phyloP scores from a whole-genome alignment of 441 rosid genomes.

The Manihot esculenta region DNA sequence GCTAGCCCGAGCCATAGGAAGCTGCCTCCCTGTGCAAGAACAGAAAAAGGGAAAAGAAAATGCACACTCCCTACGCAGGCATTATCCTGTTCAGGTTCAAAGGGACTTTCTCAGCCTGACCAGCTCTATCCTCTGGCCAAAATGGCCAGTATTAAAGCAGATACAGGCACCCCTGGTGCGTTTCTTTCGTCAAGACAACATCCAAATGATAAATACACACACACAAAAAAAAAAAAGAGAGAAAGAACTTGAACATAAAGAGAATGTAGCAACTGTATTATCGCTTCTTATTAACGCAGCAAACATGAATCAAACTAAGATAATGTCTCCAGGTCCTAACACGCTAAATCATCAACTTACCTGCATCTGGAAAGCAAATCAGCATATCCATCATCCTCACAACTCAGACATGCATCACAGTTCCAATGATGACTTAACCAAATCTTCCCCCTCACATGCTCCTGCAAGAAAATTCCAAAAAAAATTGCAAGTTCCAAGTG shows the following conservation, averaged over 20 bases:
- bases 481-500: background rate
- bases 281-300: slow-evolving; percentile 30
- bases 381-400: slow-evolving; percentile 17
- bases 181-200: slow-evolving; percentile 53
- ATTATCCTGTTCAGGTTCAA: slow-evolving; percentile 99
- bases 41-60: slow-evolving; percentile 35
- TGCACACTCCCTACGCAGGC: slow-evolving; percentile 99
- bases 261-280: slow-evolving; percentile 15
- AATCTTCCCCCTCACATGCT: slow-evolving; percentile 17
- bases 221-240: too few species aligned
- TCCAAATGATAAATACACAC: too few species aligned
- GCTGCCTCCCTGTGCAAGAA: slow-evolving; percentile 54
- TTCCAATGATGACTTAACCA: slow-evolving; percentile 4
- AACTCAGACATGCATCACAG: slow-evolving; percentile 25
- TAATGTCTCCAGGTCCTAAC: slow-evolving; percentile 31
- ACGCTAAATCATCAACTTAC: slow-evolving; percentile 48
- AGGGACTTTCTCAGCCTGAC: slow-evolving; percentile 99
- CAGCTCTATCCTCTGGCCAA: slow-evolving; percentile 33
- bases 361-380: slow-evolving; percentile 33
- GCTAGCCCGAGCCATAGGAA: slow-evolving; percentile 31
- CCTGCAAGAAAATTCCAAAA: slow-evolving; percentile 31
- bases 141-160: slow-evolving; percentile 38
- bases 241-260: background rate
- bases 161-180: slow-evolving; percentile 99
- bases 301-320: slow-evolving; percentile 21